These are phyloP conservation scores for Populus euphratica DNA, from an alignment of 345 rosid genomes.

Conservation along the genomic window DNA sequence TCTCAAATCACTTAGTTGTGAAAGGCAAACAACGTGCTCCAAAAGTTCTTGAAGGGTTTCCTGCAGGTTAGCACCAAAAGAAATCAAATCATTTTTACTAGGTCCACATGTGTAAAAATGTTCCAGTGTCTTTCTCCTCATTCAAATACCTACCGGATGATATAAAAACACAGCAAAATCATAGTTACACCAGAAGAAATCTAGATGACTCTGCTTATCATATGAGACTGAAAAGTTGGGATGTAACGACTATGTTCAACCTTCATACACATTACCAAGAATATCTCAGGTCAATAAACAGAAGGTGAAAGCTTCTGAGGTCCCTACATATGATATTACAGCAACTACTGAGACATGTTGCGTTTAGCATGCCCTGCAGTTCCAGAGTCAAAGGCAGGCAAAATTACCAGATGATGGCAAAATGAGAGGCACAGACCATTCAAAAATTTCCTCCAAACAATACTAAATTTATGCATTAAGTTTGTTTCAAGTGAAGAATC, in stretches of 20 bases:
- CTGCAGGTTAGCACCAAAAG: constrained; percentile 34
- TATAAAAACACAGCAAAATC: not conserved
- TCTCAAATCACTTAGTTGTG: constrained; percentile 46
- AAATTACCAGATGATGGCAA: not conserved
- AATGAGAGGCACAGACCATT: not conserved
- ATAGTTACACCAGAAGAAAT: not conserved
- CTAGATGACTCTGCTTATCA: not conserved
- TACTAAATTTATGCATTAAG: not conserved
- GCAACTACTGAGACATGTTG: not conserved
- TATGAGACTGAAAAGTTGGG: not conserved
- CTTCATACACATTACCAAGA: too few relatives aligned
- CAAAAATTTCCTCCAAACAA: not conserved
- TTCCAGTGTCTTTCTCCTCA: not conserved
- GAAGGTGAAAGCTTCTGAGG: not conserved
- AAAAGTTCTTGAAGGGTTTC: constrained; percentile 61
- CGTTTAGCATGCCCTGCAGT: not conserved
- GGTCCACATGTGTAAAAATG: too few relatives aligned
- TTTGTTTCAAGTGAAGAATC: constrained; percentile 1
- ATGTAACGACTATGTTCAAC: too few relatives aligned
- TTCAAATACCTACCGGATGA: not conserved
- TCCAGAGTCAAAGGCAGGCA: not conserved
- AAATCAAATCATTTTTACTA: not conserved
- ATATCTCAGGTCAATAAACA: not conserved
- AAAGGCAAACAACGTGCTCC: constrained; percentile 58
- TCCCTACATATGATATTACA: too few relatives aligned